Percentiles rank a stretch among this genome's conserved stretches.
Evolutionary conservation across 139 green algal genomes (phyloP).

Genomic region (Micractinium sp.): DNA sequence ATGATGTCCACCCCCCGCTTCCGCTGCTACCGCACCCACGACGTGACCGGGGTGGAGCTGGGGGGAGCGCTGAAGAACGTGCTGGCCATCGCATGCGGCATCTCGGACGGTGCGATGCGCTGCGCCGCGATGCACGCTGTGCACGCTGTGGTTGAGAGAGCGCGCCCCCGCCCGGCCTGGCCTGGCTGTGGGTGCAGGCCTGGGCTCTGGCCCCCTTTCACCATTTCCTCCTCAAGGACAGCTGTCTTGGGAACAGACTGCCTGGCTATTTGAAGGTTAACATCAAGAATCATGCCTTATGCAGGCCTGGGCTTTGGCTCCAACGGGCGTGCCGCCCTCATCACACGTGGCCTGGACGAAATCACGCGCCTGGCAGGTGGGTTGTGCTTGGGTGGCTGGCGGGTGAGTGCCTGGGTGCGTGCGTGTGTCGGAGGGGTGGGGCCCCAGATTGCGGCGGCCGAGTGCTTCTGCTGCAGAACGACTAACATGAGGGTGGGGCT

Average conservation of each 20-base stretch:
- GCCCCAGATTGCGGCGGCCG: background rate
- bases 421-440: background rate
- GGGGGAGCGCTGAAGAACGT: slow-evolving; percentile 77
- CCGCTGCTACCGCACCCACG: slow-evolving; percentile 69
- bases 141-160: too few species aligned
- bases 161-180: too few species aligned
- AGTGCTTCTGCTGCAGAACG: background rate
- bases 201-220: background rate
- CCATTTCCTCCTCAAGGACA: background rate
- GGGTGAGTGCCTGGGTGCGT: background rate
- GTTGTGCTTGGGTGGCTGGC: background rate
- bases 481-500: too few species aligned
- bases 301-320: slow-evolving; percentile 60
- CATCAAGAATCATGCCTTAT: background rate
- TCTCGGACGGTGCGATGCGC: slow-evolving; percentile 53
- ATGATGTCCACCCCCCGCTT: slow-evolving; percentile 55
- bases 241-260: too few species aligned
- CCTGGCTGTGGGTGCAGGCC: too few species aligned
- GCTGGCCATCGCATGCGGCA: slow-evolving; percentile 72
- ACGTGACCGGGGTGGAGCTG: slow-evolving; percentile 66
- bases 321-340: slow-evolving; percentile 64
- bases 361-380: slow-evolving; percentile 68
- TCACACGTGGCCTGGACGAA: slow-evolving; percentile 73
- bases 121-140: background rate
- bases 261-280: background rate